Base-by-base conservation (phyloP, 768 basidiomycete genomes). In the Pulveroboletus sp. region DNA sequence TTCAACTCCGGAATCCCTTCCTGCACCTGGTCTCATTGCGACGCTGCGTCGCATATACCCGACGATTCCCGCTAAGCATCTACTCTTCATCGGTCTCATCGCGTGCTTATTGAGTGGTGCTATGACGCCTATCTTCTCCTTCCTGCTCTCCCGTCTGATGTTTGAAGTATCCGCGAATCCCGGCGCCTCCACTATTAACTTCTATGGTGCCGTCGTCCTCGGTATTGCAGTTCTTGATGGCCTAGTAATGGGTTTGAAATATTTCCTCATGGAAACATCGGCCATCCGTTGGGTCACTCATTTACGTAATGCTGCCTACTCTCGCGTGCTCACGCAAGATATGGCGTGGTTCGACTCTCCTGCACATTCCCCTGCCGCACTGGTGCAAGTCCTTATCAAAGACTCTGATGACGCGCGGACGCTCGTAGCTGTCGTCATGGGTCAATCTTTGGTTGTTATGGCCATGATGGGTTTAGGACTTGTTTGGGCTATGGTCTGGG, bases 61-160 rank as follows among this genome's bases (percentile, higher is more conserved):
- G 3, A 81, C 80, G 0, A 71, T 96, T 26, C 93, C 93, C 0
- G 65, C 78, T 62, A 96, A 94, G 60, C 73, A 75, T 5, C 55
- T 89, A 38, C 67, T 96, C 51, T 59, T 82, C 63, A 27, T 89
- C 46, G 93, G 93, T 15, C 72, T 95, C 24, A 3, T 82, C 49
- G 61, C 79, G n/a, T 84, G 85, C 50, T 55, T 92, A 37, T 67
- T 79, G 46, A 86, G 82, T 57, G 95, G 96, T 18, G 78, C 88
- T 4, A 82, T 88, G 74, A 96, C 93, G 0, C 95, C 96, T 3
- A 51, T 97, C 39, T 99, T 97, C 76, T 93, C 95, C 2, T 91
- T 78, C 73, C 78, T 93, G 55, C 83, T 96, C 59, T 89, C 92
- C 8, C 77, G 77, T 8, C 78, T 98, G 13, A 77, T 95, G 48